Conservation (phyloP, 345 rosid genomes). For the Lumnitzera racemosa region DNA sequence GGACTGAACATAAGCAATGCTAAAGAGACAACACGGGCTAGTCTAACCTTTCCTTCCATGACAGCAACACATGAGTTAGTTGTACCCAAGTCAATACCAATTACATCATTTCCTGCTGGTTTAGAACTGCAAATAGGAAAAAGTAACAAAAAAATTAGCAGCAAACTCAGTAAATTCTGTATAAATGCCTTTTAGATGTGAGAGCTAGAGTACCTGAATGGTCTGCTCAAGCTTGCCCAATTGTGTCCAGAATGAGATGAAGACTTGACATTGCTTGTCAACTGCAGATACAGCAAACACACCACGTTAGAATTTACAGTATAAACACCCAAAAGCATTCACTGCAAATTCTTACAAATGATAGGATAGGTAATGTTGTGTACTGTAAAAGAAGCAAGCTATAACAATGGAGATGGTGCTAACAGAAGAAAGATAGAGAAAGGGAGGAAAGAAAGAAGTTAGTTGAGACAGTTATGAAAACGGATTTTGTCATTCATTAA, state of each 20-base stretch:
- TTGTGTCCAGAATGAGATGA: neutral
- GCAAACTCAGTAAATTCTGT: neutral
- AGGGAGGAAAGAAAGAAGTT: no score
- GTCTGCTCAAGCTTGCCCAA: neutral
- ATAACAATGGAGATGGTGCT: no score
- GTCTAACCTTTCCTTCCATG: conserved; percentile 20
- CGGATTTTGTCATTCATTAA: no score
- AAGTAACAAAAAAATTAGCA: neutral
- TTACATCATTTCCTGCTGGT: conserved; percentile 17
- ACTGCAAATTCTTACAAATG: no score
- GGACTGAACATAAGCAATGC: neutral
- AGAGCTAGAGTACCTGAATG: neutral
- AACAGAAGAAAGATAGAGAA: no score
- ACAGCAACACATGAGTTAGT: conserved; percentile 20
- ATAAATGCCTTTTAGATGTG: neutral
- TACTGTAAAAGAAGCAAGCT: no score
- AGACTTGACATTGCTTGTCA: neutral
- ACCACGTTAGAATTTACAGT: no score
- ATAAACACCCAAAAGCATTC: no score
- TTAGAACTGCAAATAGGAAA: conserved; percentile 9
- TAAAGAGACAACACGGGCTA: neutral
- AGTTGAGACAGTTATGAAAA: no score
- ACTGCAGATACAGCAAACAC: neutral
- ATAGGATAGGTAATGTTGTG: no score
- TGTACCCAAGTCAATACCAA: conserved; percentile 23